Conservation (phyloP, 495 filamentous ascomycete species). For the Aspergillus diversus region DNA sequence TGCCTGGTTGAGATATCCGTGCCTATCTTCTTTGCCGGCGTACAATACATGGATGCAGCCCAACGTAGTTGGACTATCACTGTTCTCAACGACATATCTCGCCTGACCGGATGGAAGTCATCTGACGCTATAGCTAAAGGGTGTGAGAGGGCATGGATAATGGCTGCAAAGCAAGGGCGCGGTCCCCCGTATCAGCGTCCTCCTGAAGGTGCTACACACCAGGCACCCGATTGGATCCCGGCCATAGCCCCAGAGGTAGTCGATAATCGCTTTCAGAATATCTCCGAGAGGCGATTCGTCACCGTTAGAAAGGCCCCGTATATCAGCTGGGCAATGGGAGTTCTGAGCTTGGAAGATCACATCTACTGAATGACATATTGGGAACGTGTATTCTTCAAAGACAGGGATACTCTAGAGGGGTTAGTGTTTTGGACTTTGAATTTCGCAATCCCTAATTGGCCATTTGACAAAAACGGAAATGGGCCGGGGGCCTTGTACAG, state of each 20-base stretch:
- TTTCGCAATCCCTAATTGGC: neutral
- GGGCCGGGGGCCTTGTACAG: neutral
- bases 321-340: slow-evolving; percentile 61
- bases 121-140: slow-evolving; percentile 77
- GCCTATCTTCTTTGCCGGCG: slow-evolving; percentile 80
- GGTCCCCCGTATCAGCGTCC: slow-evolving; percentile 64
- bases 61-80: slow-evolving; percentile 79
- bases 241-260: slow-evolving; percentile 22
- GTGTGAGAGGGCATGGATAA: slow-evolving; percentile 82
- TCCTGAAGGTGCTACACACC: neutral
- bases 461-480: neutral
- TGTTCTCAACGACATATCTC: slow-evolving; percentile 72
- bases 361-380: slow-evolving; percentile 41
- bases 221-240: slow-evolving; percentile 18
- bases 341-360: slow-evolving; percentile 58
- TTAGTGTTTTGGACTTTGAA: too few relatives aligned
- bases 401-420: too few relatives aligned
- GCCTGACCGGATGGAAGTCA: slow-evolving; percentile 85
- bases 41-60: slow-evolving; percentile 71
- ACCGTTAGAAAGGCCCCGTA: slow-evolving; percentile 42
- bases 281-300: slow-evolving; percentile 53
- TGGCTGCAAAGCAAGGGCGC: slow-evolving; percentile 67
- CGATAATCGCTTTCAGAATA: slow-evolving; percentile 31
- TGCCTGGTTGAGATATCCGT: slow-evolving; percentile 80
- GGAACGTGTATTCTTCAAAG: neutral